A percentile compares a stretch with the other conserved stretches of the same genome.
Conservation (phyloP, 345 rosid species). For the Corchorus capsularis region DNA sequence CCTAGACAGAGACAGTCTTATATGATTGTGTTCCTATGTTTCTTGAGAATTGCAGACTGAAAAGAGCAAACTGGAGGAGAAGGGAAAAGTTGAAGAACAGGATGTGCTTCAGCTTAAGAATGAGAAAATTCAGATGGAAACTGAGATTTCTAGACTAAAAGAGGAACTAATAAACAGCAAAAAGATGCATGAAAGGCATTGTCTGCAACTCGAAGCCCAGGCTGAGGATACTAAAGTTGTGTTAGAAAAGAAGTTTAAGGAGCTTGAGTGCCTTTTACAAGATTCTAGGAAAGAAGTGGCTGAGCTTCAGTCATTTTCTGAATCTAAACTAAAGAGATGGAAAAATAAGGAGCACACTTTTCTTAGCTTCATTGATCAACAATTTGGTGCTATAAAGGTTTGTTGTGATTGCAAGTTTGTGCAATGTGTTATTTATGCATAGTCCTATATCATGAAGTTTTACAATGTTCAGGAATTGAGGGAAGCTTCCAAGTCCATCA, state of each 20-base stretch:
- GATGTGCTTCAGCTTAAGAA: conserved; percentile 50
- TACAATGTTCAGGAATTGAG: conserved; percentile 60
- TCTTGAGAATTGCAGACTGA: conserved; percentile 54
- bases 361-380: conserved; percentile 54
- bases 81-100: conserved; percentile 64
- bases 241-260: conserved; percentile 62
- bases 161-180: conserved; percentile 57
- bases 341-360: conserved; percentile 62
- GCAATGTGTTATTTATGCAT: conserved; percentile 14
- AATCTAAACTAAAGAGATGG: conserved; percentile 71
- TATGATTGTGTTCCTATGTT: conserved; percentile 8
- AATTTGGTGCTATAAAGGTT: conserved; percentile 70
- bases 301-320: conserved; percentile 74
- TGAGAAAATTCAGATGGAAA: conserved; percentile 55
- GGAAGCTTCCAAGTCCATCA: conserved; percentile 58
- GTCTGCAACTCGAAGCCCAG: conserved; percentile 54
- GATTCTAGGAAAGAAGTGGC: conserved; percentile 64
- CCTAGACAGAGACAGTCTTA: not conserved
- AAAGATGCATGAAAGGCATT: conserved; percentile 54
- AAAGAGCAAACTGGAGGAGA: conserved; percentile 69
- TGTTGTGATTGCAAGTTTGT: conserved; percentile 26
- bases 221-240: conserved; percentile 51
- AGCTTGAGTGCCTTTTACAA: conserved; percentile 49
- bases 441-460: conserved; percentile 8
- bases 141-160: conserved; percentile 64